Conservation (phyloP, 805 yeast genomes). For the Starmerella tilneyi region DNA sequence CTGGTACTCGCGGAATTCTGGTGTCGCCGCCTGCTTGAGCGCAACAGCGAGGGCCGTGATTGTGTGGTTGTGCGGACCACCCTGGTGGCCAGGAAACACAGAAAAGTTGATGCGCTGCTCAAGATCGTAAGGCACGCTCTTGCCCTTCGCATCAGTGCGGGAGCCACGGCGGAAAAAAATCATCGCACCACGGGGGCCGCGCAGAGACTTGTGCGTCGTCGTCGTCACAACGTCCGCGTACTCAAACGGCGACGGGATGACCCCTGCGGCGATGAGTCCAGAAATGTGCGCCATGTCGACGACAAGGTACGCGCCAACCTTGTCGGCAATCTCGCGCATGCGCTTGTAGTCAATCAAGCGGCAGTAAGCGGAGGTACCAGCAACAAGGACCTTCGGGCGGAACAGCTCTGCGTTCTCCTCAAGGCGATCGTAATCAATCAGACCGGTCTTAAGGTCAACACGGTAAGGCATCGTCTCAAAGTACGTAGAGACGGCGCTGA, state of each 20-base stretch:
- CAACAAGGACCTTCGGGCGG: slow-evolving; percentile 94
- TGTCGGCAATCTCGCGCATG: slow-evolving; percentile 93
- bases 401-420: slow-evolving; percentile 82
- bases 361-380: slow-evolving; percentile 98
- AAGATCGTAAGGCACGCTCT: slow-evolving; percentile 80
- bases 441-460: slow-evolving; percentile 80
- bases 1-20: slow-evolving; percentile 88
- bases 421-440: slow-evolving; percentile 90
- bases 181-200: slow-evolving; percentile 99
- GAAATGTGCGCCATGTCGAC: slow-evolving; percentile 98
- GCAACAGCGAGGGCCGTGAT: slow-evolving; percentile 96
- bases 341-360: slow-evolving; percentile 92
- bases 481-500: slow-evolving; percentile 90
- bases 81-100: slow-evolving; percentile 99
- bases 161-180: slow-evolving; percentile 96
- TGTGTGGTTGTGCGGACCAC: slow-evolving; percentile 99
- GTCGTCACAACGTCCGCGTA: slow-evolving; percentile 97
- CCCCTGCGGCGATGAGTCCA: slow-evolving; percentile 91
- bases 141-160: slow-evolving; percentile 83
- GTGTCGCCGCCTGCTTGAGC: slow-evolving; percentile 81
- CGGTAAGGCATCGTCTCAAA: slow-evolving; percentile 99
- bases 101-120: slow-evolving; percentile 94
- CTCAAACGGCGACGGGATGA: slow-evolving; percentile 91
- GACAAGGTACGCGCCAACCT: slow-evolving; percentile 91
- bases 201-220: slow-evolving; percentile 94